Percentiles rank a stretch among this genome's conserved stretches.
phyloP scores from a whole-genome alignment of 2,329 filamentous ascomycete genomes.

The Sporothrix euskadiensis region DNA sequence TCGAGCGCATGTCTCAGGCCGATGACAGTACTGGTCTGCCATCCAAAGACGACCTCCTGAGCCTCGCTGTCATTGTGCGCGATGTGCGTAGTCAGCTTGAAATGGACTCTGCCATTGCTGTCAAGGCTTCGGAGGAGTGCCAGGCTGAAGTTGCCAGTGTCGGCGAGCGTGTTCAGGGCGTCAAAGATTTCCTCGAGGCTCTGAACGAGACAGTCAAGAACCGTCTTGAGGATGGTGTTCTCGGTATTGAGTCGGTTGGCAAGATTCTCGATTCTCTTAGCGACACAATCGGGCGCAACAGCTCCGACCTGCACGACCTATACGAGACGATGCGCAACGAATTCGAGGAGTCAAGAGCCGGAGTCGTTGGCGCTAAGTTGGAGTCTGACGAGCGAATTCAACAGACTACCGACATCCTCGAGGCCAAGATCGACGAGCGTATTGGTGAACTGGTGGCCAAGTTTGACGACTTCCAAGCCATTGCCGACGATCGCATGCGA shows the following conservation, averaged over 20 bases:
- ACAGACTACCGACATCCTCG: conserved; percentile 55
- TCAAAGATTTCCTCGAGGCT: conserved; percentile 75
- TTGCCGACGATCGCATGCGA: conserved; percentile 71
- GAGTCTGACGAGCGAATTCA: conserved; percentile 78
- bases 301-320: conserved; percentile 68
- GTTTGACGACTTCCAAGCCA: conserved; percentile 80
- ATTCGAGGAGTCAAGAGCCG: conserved; percentile 81
- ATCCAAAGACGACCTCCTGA: conserved; percentile 73
- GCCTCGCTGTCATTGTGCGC: conserved; percentile 66
- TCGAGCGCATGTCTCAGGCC: conserved; percentile 71
- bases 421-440: conserved; percentile 61
- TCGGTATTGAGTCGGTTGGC: conserved; percentile 70
- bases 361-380: conserved; percentile 77
- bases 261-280: conserved; percentile 68
- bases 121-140: conserved; percentile 78
- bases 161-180: conserved; percentile 65
- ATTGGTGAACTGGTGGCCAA: conserved; percentile 78
- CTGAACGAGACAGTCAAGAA: conserved; percentile 74
- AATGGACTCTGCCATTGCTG: conserved; percentile 69
- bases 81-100: conserved; percentile 66
- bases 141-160: conserved; percentile 80
- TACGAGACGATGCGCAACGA: conserved; percentile 76
- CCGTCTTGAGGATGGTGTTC: conserved; percentile 74
- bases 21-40: conserved; percentile 67
- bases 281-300: conserved; percentile 61